Base-by-base conservation (phyloP, 2,329 filamentous ascomycete genomes). In the Coniochaeta sp. region DNA sequence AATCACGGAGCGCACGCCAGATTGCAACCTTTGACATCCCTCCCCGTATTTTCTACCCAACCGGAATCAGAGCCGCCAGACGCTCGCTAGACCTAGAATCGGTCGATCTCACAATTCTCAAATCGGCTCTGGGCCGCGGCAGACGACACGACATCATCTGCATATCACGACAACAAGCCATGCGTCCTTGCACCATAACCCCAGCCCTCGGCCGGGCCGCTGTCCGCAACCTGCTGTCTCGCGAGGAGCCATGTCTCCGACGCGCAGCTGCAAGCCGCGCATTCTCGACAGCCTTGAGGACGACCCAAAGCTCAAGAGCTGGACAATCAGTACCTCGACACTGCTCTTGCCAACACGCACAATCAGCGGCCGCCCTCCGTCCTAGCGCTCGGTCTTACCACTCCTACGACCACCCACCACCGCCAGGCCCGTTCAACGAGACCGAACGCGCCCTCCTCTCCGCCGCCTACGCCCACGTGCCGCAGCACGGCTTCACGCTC, bases 381-480 rank as follows among this genome's bases (percentile, higher is more conserved):
- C 9, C 19, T 26, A 44, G 26, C 36, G 17, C 36, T 22, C 36
- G 36, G 19, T 57, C 69, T 58, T 95, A 92, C 78, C 89, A 95
- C 76, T 93, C 90, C 62, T 81, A 87, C 74, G 84, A 90, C 69
- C 88, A 91, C 70, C 79, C 85, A 1, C 69, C 81, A 7, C 77
- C 84, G 16, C 77, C 83, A 2, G 74, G 75, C 40, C 80, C 83
- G 63, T 96, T 91, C 79, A 85, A 81, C 69, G 73, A 79, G 63
- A 81, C 83, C 71, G 91, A 97, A 78, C 78, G 81, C 50, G 77
- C 84, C 60, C 96, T 98, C 71, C 89, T 99, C 63, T 81, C 88
- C 54, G 86, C 91, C n/a, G 89, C 93, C 19, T 85, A 95, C 67
- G 72, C 76, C 32, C 89, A 96, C 72, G 86, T 98, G 10, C 91